Evolutionary conservation across 2,329 filamentous ascomycete genomes (phyloP).

Genomic region (Monosporascus sp.): DNA sequence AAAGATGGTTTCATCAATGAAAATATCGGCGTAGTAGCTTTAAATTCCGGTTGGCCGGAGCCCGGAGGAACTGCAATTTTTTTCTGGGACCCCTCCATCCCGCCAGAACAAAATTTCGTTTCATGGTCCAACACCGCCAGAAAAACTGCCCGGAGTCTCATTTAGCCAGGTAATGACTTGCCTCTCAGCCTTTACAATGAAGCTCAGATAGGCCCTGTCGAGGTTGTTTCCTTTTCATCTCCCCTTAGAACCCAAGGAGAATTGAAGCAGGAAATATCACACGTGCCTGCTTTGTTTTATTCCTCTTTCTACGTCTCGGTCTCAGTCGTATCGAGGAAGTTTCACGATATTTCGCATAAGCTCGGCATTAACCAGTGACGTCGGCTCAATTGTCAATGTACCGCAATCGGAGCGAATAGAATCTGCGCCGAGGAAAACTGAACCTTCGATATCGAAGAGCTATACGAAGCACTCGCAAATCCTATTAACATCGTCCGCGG

Average conservation of each 20-base stretch:
- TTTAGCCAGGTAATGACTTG: not conserved
- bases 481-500: no score
- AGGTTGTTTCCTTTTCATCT: not conserved
- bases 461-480: no score
- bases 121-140: not conserved
- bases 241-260: no score
- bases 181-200: not conserved
- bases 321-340: not conserved
- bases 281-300: not conserved
- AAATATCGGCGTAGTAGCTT: no score
- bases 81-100: not conserved
- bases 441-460: not conserved
- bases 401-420: conserved; percentile 17
- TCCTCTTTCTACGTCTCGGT: not conserved
- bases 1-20: no score
- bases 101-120: no score
- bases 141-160: no score
- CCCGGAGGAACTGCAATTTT: not conserved
- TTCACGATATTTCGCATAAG: not conserved
- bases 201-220: not conserved
- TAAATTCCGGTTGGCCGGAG: no score
- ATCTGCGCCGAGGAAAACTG: not conserved
- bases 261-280: not conserved
- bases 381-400: not conserved
- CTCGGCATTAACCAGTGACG: not conserved